These are phyloP conservation scores for Glonium stellatum DNA, from an alignment of 495 filamentous ascomycete species.

Conservation along the genomic window DNA sequence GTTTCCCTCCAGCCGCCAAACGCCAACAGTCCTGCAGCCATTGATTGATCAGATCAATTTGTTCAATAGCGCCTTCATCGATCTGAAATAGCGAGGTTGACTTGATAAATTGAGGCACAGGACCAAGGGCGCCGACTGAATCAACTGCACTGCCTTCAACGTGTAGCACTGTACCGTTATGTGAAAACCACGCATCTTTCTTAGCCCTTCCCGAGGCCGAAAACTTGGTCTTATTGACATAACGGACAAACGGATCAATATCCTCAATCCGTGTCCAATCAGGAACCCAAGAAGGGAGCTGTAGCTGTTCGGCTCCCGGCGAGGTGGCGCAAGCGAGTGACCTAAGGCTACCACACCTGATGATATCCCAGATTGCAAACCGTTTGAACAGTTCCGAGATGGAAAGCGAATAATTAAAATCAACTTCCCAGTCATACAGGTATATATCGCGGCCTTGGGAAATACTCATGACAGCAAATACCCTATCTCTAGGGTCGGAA, in stretches of 20 bases:
- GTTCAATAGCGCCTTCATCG: background rate
- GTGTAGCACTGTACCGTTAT: background rate
- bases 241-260: background rate
- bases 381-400: background rate
- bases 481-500: background rate
- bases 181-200: background rate
- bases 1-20: background rate
- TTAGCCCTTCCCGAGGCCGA: background rate
- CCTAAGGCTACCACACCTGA: background rate
- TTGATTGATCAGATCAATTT: background rate
- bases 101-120: background rate
- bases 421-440: background rate
- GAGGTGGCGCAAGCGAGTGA: background rate
- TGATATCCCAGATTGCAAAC: background rate
- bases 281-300: background rate
- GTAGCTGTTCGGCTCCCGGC: background rate
- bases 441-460: background rate
- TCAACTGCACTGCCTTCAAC: background rate
- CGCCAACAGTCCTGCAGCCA: background rate
- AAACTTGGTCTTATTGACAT: background rate
- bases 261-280: slow-evolving; percentile 1
- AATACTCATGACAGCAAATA: background rate
- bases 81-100: background rate
- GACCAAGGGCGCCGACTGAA: background rate
- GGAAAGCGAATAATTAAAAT: background rate